phyloP scores from a whole-genome alignment of 2,329 filamentous ascomycete genomes.

The Clarireedia monteithiana region DNA sequence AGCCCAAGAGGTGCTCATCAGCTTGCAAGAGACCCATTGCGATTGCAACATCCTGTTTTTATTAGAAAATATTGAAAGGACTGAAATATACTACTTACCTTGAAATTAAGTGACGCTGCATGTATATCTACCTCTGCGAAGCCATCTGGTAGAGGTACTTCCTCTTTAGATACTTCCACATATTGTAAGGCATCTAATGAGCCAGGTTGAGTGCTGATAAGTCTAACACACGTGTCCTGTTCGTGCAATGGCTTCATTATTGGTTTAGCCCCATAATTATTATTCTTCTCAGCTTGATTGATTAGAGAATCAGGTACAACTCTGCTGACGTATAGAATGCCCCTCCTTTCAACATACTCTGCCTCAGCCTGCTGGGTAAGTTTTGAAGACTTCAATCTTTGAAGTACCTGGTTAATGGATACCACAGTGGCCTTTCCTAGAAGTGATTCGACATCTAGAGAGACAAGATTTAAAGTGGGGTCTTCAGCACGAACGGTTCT shows the following conservation, averaged over 20 bases:
- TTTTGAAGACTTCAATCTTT: not conserved
- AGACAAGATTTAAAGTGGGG: slow-evolving; percentile 6
- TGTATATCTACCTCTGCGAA: slow-evolving; percentile 1
- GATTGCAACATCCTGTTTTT: slow-evolving; percentile 14
- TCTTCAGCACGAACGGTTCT: slow-evolving; percentile 22
- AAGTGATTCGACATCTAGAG: slow-evolving; percentile 13
- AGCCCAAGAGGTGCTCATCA: slow-evolving; percentile 11
- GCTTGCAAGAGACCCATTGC: slow-evolving; percentile 19
- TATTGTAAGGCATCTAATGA: not conserved
- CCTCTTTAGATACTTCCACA: not conserved
- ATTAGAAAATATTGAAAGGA: not conserved
- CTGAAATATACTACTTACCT: slow-evolving; percentile 17
- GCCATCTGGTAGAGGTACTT: not conserved
- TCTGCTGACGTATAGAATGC: slow-evolving; percentile 22
- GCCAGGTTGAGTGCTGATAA: not conserved
- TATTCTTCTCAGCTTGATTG: not conserved
- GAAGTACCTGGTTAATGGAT: not conserved
- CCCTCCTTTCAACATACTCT: slow-evolving; percentile 27
- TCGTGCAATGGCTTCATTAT: not conserved
- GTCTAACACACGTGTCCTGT: not conserved
- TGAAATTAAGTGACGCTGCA: slow-evolving; percentile 10
- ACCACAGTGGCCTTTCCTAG: not conserved
- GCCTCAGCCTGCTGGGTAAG: slow-evolving; percentile 13
- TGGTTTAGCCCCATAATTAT: not conserved
- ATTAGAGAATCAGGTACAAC: slow-evolving; percentile 22